These are phyloP conservation scores for Malania oleifera DNA, from an alignment of 164 flowering plant genomes.

Conservation along the genomic window DNA sequence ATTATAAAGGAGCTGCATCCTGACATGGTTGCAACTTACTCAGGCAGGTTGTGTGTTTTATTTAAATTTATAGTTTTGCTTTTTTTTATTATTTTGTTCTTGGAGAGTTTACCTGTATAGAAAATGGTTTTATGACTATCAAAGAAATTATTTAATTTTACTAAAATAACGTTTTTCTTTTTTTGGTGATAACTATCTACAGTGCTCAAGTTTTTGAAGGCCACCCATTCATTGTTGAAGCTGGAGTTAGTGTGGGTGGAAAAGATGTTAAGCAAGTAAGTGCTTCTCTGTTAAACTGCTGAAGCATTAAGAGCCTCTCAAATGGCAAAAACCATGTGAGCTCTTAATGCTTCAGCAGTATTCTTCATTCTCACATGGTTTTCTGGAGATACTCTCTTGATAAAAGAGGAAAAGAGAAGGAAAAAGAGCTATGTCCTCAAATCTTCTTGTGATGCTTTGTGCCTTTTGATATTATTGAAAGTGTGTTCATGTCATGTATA, in stretches of 20 bases:
- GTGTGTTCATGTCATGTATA: neutral
- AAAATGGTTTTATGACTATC: too few relatives aligned
- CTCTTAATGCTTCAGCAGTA: neutral
- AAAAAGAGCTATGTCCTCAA: neutral
- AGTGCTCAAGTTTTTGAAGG: conserved; percentile 99
- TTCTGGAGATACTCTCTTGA: neutral
- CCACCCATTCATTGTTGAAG: conserved; percentile 96
- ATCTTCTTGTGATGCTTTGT: neutral
- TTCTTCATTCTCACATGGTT: neutral
- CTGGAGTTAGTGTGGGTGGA: conserved; percentile 95
- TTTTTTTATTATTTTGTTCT: conserved; percentile 1
- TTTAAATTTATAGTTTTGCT: conserved; percentile 9
- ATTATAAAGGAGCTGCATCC: conserved; percentile 97
- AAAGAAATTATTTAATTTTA: neutral
- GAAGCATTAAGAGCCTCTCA: too few relatives aligned
- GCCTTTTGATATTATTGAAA: neutral
- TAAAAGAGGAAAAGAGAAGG: neutral
- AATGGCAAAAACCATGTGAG: too few relatives aligned
- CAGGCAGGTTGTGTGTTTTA: conserved; percentile 70
- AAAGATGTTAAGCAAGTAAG: conserved; percentile 97
- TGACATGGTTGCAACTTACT: conserved; percentile 96
- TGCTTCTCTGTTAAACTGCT: conserved; percentile 12
- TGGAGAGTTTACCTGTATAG: too few relatives aligned
- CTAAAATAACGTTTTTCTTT: conserved; percentile 4
- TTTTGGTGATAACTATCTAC: conserved; percentile 17